These are phyloP conservation scores for Pseudocercospora eumusae DNA, from an alignment of 2,329 filamentous ascomycete genomes.

Conservation along the genomic window DNA sequence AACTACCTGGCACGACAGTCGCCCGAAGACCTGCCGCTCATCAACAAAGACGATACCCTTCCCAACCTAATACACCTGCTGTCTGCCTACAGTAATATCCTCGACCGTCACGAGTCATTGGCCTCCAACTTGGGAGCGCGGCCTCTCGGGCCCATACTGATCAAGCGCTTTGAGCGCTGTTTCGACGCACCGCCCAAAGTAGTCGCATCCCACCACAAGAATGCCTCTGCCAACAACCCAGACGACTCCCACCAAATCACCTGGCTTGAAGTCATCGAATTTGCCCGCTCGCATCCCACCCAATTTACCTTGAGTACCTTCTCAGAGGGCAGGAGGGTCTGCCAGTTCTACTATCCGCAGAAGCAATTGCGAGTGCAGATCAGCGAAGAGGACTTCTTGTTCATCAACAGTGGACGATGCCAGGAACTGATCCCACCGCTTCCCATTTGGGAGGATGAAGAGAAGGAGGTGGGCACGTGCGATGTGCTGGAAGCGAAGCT, in stretches of 20 bases:
- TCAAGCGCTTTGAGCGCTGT: slow-evolving; percentile 81
- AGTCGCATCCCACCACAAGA: slow-evolving; percentile 57
- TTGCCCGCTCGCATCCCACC: slow-evolving; percentile 75
- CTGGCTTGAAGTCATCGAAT: slow-evolving; percentile 85
- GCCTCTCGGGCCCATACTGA: slow-evolving; percentile 75
- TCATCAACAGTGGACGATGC: slow-evolving; percentile 79
- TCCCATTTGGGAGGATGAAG: slow-evolving; percentile 81
- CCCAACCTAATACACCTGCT: slow-evolving; percentile 71
- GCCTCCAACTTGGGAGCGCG: slow-evolving; percentile 82
- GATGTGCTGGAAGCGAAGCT: slow-evolving; percentile 81
- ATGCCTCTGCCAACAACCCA: slow-evolving; percentile 40
- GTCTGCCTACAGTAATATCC: slow-evolving; percentile 78
- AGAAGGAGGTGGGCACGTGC: slow-evolving; percentile 78
- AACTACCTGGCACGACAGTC: slow-evolving; percentile 67
- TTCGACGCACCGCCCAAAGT: slow-evolving; percentile 79
- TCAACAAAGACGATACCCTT: slow-evolving; percentile 69
- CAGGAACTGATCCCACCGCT: slow-evolving; percentile 80
- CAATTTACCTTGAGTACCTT: slow-evolving; percentile 73
- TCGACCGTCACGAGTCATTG: slow-evolving; percentile 83
- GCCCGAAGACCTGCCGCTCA: slow-evolving; percentile 62
- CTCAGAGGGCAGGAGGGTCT: slow-evolving; percentile 69
- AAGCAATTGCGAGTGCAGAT: slow-evolving; percentile 83
- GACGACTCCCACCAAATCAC: slow-evolving; percentile 56
- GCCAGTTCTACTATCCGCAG: slow-evolving; percentile 70
- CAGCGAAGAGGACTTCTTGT: slow-evolving; percentile 80